Conservation (phyloP, 1,139 yeast genomes). For the Yamadazyma kanchanaburiensis region DNA sequence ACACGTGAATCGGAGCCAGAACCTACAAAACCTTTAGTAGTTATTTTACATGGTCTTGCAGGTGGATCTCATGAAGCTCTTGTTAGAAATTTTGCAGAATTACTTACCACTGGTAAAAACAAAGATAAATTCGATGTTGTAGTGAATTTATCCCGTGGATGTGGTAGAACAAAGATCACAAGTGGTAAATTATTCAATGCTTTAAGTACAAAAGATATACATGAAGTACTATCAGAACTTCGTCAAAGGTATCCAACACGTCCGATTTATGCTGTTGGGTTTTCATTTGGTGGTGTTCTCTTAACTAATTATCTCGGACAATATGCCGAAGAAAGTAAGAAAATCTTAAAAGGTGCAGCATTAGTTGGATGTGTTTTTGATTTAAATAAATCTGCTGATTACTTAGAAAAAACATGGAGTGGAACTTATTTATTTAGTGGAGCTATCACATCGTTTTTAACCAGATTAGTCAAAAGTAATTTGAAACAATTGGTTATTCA, state of each 20-base stretch:
- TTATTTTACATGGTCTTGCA: conserved; percentile 79
- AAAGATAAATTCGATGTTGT: conserved; percentile 51
- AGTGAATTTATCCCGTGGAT: conserved; percentile 81
- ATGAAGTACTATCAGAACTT: conserved; percentile 55
- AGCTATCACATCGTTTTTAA: conserved; percentile 62
- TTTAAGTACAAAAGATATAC: conserved; percentile 68
- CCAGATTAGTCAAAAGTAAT: conserved; percentile 62
- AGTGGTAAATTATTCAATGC: conserved; percentile 77
- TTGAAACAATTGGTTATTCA: conserved; percentile 44
- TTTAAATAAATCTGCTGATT: conserved; percentile 53
- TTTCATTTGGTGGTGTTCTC: conserved; percentile 84
- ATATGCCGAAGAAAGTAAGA: conserved; percentile 36
- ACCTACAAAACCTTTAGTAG: conserved; percentile 55
- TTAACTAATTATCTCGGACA: conserved; percentile 78
- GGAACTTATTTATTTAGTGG: conserved; percentile 65
- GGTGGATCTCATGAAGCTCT: conserved; percentile 93
- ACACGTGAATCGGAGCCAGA: conserved; percentile 17
- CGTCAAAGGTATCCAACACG: conserved; percentile 62
- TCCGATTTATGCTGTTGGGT: conserved; percentile 74
- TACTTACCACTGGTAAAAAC: conserved; percentile 23
- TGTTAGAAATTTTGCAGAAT: conserved; percentile 59
- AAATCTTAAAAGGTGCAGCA: conserved; percentile 59
- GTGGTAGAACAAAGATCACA: conserved; percentile 77
- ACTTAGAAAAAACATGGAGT: conserved; percentile 50
- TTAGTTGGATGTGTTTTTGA: conserved; percentile 86